Percentiles rank a stretch among this genome's conserved stretches.
These are phyloP conservation scores for Leccinum longicurvipes DNA, from an alignment of 768 basidiomycete genomes.

Conservation along the genomic window DNA sequence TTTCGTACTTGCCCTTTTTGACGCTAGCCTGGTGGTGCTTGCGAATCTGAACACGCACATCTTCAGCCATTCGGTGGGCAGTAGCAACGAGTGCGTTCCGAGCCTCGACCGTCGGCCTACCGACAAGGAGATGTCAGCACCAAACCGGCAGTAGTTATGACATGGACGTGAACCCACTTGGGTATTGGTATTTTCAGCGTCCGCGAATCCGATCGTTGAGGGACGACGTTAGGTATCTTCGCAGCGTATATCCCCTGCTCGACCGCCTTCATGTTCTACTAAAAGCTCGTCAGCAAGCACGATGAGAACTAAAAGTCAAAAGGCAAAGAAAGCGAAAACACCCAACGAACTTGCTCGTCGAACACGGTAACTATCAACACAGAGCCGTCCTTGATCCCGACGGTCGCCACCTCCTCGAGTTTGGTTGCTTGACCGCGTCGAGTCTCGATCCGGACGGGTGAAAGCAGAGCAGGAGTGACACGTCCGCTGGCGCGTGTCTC, in stretches of 20 bases:
- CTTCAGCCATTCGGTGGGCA: slow-evolving; percentile 68
- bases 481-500: slow-evolving; percentile 75
- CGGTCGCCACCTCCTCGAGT: slow-evolving; percentile 73
- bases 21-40: slow-evolving; percentile 63
- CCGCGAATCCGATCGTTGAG: slow-evolving; percentile 64
- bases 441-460: slow-evolving; percentile 60
- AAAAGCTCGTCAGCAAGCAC: slow-evolving; percentile 13
- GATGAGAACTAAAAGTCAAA: background rate
- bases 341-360: slow-evolving; percentile 63
- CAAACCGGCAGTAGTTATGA: background rate
- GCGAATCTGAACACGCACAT: slow-evolving; percentile 70
- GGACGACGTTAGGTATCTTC: slow-evolving; percentile 67
- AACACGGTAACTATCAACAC: slow-evolving; percentile 72
- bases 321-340: slow-evolving; percentile 6
- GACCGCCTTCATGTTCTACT: slow-evolving; percentile 73
- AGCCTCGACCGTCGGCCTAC: slow-evolving; percentile 75
- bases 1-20: slow-evolving; percentile 67
- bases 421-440: slow-evolving; percentile 37
- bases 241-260: slow-evolving; percentile 76
- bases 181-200: slow-evolving; percentile 81
- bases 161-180: slow-evolving; percentile 44
- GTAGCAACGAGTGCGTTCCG: slow-evolving; percentile 51
- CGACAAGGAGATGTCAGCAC: background rate
- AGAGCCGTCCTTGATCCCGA: slow-evolving; percentile 78
- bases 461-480: slow-evolving; percentile 68